phyloP scores from a whole-genome alignment of 768 basidiomycete species.

The Psilocybe sp. region DNA sequence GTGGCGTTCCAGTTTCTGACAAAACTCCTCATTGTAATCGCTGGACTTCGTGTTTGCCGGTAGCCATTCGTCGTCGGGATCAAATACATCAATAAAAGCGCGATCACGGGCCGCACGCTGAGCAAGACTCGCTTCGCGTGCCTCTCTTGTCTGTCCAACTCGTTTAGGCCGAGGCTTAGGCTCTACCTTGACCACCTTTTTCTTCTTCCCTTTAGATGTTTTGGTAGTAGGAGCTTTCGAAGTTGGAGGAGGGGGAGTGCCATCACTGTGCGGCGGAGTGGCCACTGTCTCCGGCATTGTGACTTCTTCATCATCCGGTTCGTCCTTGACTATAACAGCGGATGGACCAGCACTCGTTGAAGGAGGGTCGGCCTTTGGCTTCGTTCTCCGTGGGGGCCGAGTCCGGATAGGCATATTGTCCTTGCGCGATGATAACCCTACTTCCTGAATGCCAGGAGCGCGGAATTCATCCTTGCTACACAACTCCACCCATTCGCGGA shows the following conservation, averaged over 20 bases:
- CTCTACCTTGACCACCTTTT: conserved; percentile 20
- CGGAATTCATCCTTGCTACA: conserved; percentile 69
- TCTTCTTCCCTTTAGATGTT: conserved; percentile 14
- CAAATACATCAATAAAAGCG: conserved; percentile 68
- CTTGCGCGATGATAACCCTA: conserved; percentile 50
- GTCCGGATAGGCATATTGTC: conserved; percentile 17
- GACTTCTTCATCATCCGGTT: conserved; percentile 36
- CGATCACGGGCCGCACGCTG: conserved; percentile 41
- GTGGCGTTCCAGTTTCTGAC: conserved; percentile 80
- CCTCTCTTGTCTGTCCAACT: conserved; percentile 41
- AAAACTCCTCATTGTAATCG: conserved; percentile 89
- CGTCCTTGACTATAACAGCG: conserved; percentile 42
- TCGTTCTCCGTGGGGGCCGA: conserved; percentile 15
- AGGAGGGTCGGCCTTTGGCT: conserved; percentile 31
- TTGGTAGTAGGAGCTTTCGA: conserved; percentile 17
- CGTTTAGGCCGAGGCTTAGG: conserved; percentile 32
- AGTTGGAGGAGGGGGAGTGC: conserved; percentile 26
- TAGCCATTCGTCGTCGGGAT: conserved; percentile 75
- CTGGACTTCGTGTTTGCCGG: conserved; percentile 65
- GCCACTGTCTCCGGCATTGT: conserved; percentile 16
- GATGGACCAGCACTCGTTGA: conserved; percentile 45
- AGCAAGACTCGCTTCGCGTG: conserved; percentile 48
- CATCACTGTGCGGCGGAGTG: conserved; percentile 41
- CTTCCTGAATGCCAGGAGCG: conserved; percentile 69
- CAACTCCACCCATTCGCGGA: conserved; percentile 85